These are phyloP conservation scores for Chlorella sp. DNA, from an alignment of 139 green algal species.

Conservation along the genomic window DNA sequence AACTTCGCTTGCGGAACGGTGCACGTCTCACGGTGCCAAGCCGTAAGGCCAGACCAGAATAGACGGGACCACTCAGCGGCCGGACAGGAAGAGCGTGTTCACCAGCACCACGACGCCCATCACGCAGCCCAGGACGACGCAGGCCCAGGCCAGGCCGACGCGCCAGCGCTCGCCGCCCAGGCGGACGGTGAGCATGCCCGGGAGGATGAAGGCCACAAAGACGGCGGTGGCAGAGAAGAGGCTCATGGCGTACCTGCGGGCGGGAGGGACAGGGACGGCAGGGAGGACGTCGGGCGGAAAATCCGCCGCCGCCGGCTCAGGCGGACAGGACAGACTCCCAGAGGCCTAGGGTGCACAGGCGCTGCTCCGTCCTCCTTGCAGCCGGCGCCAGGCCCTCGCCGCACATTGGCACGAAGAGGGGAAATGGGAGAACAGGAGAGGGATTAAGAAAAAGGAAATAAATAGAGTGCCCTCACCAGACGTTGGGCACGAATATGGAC, in stretches of 20 bases:
- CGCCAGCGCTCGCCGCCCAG: background rate
- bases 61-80: too few relatives aligned
- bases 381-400: background rate
- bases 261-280: background rate
- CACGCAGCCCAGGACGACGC: conserved; percentile 15
- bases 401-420: too few relatives aligned
- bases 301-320: background rate
- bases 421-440: too few relatives aligned
- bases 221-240: conserved; percentile 37
- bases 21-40: too few relatives aligned
- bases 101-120: conserved; percentile 35
- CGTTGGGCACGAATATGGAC: conserved; percentile 33
- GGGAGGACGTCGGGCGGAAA: background rate
- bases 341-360: too few relatives aligned
- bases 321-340: background rate
- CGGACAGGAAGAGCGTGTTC: conserved; percentile 31
- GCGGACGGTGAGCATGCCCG: conserved; percentile 9
- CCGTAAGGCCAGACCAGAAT: too few relatives aligned
- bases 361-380: background rate
- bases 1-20: too few relatives aligned
- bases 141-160: conserved; percentile 16
- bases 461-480: conserved; percentile 9
- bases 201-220: conserved; percentile 39
- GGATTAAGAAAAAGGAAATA: too few relatives aligned
- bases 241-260: conserved; percentile 18